phyloP scores from a whole-genome alignment of 345 rosid genomes.

The Boechera stricta region DNA sequence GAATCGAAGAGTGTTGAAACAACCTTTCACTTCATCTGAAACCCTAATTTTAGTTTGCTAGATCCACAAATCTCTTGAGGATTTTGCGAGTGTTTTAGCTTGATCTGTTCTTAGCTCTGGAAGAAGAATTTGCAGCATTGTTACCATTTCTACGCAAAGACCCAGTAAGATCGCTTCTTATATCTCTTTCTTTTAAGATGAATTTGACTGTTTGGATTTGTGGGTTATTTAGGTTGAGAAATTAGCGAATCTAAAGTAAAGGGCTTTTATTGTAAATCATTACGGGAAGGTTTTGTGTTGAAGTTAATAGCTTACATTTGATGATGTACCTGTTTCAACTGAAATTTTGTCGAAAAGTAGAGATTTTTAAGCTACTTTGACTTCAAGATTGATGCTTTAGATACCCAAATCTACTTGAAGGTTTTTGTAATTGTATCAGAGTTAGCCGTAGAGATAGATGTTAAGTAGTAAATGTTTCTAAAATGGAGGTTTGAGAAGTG shows the following conservation, averaged over 20 bases:
- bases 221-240: background rate
- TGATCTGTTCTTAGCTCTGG: constrained; percentile 39
- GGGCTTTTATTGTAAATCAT: constrained; percentile 8
- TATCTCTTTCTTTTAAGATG: background rate
- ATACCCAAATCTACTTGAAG: constrained; percentile 23
- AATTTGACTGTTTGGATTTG: constrained; percentile 1
- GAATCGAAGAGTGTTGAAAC: constrained; percentile 2
- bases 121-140: constrained; percentile 30
- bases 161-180: constrained; percentile 37
- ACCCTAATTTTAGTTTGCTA: constrained; percentile 26
- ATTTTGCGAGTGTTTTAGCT: constrained; percentile 43
- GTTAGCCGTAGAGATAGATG: background rate
- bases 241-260: constrained; percentile 16
- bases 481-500: background rate
- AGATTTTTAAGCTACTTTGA: constrained; percentile 26
- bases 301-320: constrained; percentile 23
- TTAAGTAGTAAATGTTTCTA: background rate
- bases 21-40: constrained; percentile 19
- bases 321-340: background rate
- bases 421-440: background rate
- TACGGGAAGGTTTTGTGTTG: background rate
- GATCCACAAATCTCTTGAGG: constrained; percentile 57
- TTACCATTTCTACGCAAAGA: background rate
- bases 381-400: constrained; percentile 30
- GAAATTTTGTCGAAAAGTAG: constrained; percentile 15